Evolutionary conservation across 805 yeast species (phyloP).

Genomic region (Cyberlindnera americana): DNA sequence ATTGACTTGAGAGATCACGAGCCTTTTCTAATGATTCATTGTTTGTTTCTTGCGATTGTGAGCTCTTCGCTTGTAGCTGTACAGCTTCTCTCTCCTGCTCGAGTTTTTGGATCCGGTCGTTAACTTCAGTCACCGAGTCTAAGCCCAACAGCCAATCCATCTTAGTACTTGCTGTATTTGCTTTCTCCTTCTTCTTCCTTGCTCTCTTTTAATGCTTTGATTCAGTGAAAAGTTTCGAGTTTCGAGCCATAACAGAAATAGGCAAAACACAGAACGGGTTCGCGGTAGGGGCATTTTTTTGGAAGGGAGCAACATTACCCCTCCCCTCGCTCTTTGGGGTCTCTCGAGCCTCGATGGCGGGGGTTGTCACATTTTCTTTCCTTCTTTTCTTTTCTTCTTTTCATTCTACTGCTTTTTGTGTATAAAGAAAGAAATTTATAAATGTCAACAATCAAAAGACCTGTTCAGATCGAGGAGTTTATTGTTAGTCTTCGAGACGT

Average conservation of each 20-base stretch:
- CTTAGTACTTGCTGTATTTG: neutral
- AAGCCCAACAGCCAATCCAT: neutral
- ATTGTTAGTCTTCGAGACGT: conserved; percentile 50
- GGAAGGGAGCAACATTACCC: too few relatives aligned
- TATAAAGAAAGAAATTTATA: too few relatives aligned
- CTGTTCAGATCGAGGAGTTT: conserved; percentile 45
- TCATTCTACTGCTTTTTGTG: too few relatives aligned
- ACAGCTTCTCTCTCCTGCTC: conserved; percentile 10
- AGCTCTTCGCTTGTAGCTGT: conserved; percentile 4
- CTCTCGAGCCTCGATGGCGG: too few relatives aligned
- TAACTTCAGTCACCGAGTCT: conserved; percentile 10
- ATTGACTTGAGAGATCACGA: conserved; percentile 16
- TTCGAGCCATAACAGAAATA: too few relatives aligned
- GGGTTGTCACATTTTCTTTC: too few relatives aligned
- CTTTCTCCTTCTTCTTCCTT: neutral
- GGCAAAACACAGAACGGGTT: too few relatives aligned
- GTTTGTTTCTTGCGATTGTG: neutral
- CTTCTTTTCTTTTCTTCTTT: too few relatives aligned
- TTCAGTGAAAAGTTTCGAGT: too few relatives aligned
- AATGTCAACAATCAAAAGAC: conserved; percentile 33
- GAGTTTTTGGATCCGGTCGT: conserved; percentile 12
- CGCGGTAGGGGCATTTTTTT: too few relatives aligned
- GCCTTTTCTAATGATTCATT: conserved; percentile 12
- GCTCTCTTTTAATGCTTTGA: too few relatives aligned
- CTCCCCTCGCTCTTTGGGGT: too few relatives aligned